Conservation (phyloP, 2,329 filamentous ascomycete genomes). For the Neophaeococcomyces aloes region DNA sequence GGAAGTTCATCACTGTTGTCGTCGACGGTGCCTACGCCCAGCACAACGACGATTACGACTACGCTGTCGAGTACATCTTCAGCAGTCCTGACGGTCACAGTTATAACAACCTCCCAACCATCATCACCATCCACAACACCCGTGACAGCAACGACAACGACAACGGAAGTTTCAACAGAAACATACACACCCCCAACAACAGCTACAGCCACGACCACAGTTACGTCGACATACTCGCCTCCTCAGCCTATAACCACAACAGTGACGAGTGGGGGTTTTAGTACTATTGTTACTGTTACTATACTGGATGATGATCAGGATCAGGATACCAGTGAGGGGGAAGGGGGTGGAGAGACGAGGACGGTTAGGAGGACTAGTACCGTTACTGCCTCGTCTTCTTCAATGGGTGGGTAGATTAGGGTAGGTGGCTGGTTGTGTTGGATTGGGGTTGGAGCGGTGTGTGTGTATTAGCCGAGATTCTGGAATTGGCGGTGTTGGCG, state of each 20-base stretch:
- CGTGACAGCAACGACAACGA: slow-evolving; percentile 1
- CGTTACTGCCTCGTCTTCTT: too few relatives aligned
- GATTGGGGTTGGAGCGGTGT: too few relatives aligned
- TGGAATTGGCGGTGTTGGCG: too few relatives aligned
- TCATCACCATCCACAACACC: not conserved
- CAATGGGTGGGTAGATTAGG: too few relatives aligned
- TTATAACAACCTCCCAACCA: not conserved
- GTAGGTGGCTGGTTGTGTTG: too few relatives aligned
- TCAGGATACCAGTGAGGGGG: too few relatives aligned
- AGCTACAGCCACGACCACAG: not conserved
- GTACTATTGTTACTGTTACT: not conserved
- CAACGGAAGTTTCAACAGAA: not conserved
- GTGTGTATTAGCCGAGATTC: too few relatives aligned
- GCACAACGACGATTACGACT: not conserved
- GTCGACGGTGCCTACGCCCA: not conserved
- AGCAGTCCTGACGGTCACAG: not conserved
- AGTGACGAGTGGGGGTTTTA: not conserved
- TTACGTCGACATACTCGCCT: not conserved
- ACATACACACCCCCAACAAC: too few relatives aligned
- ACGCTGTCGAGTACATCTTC: not conserved
- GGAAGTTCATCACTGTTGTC: not conserved
- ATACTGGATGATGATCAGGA: too few relatives aligned
- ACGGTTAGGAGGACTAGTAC: too few relatives aligned
- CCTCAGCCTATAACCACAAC: not conserved
- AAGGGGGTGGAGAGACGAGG: too few relatives aligned